phyloP scores from a whole-genome alignment of 163 green algal genomes.

The Chlorella variabilis region DNA sequence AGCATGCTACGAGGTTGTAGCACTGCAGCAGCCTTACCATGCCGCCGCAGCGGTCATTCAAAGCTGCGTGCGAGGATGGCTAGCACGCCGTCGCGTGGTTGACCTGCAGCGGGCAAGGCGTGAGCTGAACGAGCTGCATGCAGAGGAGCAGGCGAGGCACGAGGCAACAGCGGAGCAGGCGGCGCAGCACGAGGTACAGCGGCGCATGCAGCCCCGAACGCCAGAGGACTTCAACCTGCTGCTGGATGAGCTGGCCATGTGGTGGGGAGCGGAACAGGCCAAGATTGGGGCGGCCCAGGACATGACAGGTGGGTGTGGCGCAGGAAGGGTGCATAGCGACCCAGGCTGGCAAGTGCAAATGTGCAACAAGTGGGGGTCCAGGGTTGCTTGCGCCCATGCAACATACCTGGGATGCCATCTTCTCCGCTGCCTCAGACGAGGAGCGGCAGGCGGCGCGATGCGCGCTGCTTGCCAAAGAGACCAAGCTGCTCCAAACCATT shows the following conservation, averaged over 20 bases:
- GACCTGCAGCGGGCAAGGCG: conserved; percentile 36
- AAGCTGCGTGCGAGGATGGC: conserved; percentile 66
- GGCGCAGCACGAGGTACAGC: conserved; percentile 65
- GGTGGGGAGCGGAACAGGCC: conserved; percentile 74
- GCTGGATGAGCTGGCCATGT: conserved; percentile 84
- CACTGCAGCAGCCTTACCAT: too few relatives aligned
- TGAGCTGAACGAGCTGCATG: conserved; percentile 37
- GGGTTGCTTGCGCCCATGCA: too few relatives aligned
- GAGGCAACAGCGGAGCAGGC: conserved; percentile 55
- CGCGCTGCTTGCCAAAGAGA: conserved; percentile 63
- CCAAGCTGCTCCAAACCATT: conserved; percentile 89
- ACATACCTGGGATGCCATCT: neutral
- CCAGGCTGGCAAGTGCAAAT: neutral
- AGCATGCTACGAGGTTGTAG: too few relatives aligned
- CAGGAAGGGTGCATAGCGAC: neutral
- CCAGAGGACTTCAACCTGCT: conserved; percentile 83
- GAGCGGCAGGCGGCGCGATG: conserved; percentile 5
- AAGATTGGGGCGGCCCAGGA: conserved; percentile 67
- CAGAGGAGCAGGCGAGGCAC: conserved; percentile 1
- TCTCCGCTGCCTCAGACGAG: neutral
- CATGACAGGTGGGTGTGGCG: neutral
- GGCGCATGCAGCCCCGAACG: conserved; percentile 80
- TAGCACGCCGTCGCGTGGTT: conserved; percentile 58
- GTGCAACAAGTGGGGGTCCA: too few relatives aligned
- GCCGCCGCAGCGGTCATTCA: conserved; percentile 75